Evolutionary conservation across 2,329 filamentous ascomycete species (phyloP), one percentile per base, ranked within the genome.

Genomic region (Eurotiales sp.): DNA sequence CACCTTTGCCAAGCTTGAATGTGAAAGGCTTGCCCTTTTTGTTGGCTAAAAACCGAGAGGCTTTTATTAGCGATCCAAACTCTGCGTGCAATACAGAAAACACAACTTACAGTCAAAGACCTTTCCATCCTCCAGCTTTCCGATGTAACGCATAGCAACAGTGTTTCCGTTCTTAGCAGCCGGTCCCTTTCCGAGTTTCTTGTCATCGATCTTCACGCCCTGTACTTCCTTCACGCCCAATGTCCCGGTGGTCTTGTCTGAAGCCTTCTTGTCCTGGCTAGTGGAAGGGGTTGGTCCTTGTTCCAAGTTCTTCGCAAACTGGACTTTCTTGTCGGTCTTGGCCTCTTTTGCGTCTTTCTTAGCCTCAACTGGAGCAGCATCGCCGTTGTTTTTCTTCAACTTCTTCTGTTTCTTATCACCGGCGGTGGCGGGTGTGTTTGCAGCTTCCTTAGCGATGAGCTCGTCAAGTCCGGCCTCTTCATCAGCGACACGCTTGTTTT

Each of bases 241-340:
- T 30, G 81, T 73, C 50, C 78, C 77, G 64, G 79, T 79, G 62
- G 79, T 73, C 65, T 78, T 79, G 61, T 73, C 66, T 36, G 66
- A 64, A 17, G 66, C 56, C 65, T 77, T 71, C 57, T 69, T 65
- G 51, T 72, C 72, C 55, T 75, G 72, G 58, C 81, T 75, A 19
- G 40, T 27, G 52, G 88, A 85, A 59, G 85, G 84, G 39, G 90
- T 95, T 57, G 93, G 93, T 54, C 93, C 93, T 74, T 95, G 90
- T 79, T 97, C 93, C 57, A 99, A 89, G 73, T 97, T 91, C 82
- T 97, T 96, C 68, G 93, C 92, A 71, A 99, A 99, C 73, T 96
- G 90, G 55, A 99, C 93, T 80, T 96, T 97, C 84, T 96, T 96
- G 72, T 88, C 87, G 52, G 78, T 76, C 79, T 85, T 84, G 58